Conservation (phyloP, 352 stramenopile genomes). For the Phytophthora europaea region DNA sequence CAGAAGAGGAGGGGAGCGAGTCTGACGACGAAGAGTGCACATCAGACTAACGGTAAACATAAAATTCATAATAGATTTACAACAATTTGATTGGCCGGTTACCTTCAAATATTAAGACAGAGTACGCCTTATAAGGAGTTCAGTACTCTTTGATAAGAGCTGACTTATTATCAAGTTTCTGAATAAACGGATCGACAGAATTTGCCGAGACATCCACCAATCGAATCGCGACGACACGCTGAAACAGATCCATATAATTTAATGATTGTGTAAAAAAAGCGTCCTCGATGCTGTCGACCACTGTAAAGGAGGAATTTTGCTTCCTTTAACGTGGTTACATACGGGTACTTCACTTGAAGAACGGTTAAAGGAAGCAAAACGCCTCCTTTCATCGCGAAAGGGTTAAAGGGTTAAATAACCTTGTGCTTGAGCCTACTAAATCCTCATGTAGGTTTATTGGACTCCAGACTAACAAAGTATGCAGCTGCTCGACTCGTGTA, state of each 20-base stretch:
- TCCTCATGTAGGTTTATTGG: no score
- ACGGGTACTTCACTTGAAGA: no score
- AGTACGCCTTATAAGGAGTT: background rate
- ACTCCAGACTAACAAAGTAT: no score
- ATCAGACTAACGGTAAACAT: background rate
- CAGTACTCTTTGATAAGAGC: background rate
- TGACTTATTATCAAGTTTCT: background rate
- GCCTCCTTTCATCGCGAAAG: no score
- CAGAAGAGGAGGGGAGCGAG: background rate
- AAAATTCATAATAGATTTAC: background rate
- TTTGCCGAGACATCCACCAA: background rate
- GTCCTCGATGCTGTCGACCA: background rate
- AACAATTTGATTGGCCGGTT: background rate
- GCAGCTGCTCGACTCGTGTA: no score
- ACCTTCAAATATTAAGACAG: background rate
- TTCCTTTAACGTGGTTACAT: no score
- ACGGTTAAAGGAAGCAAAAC: no score
- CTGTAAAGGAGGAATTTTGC: no score
- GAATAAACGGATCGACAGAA: background rate
- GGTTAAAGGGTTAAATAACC: no score
- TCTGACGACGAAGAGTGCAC: background rate
- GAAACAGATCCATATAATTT: background rate
- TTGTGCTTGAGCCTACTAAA: no score
- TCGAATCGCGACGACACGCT: background rate
- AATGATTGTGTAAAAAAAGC: background rate